A percentile compares a stretch with the other conserved stretches of the same genome.
Evolutionary conservation across 2,329 filamentous ascomycete species (phyloP).

Genomic region (Talaromyces sp.): DNA sequence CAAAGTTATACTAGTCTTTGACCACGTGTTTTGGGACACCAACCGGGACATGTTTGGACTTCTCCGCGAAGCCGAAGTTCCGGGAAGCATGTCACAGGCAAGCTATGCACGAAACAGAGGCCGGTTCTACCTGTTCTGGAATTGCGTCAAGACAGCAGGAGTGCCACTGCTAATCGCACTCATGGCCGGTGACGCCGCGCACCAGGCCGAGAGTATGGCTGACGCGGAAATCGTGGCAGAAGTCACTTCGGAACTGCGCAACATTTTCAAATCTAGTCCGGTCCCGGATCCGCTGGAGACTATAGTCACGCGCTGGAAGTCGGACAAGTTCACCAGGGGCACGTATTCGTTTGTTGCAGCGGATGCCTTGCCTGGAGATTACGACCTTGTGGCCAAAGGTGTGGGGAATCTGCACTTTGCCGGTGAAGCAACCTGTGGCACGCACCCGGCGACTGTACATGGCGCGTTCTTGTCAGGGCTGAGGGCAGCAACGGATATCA

Average conservation of each 20-base stretch:
- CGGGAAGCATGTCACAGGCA: slow-evolving; percentile 67
- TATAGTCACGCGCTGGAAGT: slow-evolving; percentile 87
- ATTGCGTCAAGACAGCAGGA: slow-evolving; percentile 83
- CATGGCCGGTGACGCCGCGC: slow-evolving; percentile 92
- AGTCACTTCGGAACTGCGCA: slow-evolving; percentile 70
- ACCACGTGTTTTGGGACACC: slow-evolving; percentile 84
- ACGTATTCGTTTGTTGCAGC: slow-evolving; percentile 94
- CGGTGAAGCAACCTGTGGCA: slow-evolving; percentile 92
- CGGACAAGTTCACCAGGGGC: slow-evolving; percentile 83
- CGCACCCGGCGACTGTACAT: slow-evolving; percentile 93
- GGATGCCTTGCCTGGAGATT: slow-evolving; percentile 76
- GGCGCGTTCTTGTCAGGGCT: slow-evolving; percentile 93
- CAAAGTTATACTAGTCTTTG: slow-evolving; percentile 89
- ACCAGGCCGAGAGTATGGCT: slow-evolving; percentile 72
- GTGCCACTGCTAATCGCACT: slow-evolving; percentile 82
- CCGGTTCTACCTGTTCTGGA: slow-evolving; percentile 98
- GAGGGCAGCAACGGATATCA: slow-evolving; percentile 78
- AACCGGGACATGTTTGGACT: slow-evolving; percentile 91
- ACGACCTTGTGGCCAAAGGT: slow-evolving; percentile 80
- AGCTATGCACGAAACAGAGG: slow-evolving; percentile 76
- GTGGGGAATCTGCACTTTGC: slow-evolving; percentile 91
- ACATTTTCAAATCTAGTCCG: slow-evolving; percentile 59
- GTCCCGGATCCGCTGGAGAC: slow-evolving; percentile 79
- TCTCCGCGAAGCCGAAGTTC: slow-evolving; percentile 65
- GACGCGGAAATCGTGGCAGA: slow-evolving; percentile 74